A percentile compares a stretch with the other conserved stretches of the same genome.
phyloP scores from a whole-genome alignment of 805 yeast species.

The Candida glaebosa region DNA sequence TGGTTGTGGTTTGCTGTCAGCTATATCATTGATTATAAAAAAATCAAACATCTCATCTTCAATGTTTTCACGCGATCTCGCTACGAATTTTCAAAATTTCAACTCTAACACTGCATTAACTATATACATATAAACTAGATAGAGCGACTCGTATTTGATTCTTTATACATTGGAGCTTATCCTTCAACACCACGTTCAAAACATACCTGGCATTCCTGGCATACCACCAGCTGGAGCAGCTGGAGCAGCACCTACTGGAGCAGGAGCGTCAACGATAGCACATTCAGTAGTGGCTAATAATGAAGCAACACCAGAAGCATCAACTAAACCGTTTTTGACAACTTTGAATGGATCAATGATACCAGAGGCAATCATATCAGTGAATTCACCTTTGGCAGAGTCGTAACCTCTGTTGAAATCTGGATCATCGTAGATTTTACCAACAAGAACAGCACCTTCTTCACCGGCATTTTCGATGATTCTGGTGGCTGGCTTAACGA shows the following conservation, averaged over 20 bases:
- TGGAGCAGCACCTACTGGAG: slow-evolving; percentile 54
- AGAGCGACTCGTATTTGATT: neutral
- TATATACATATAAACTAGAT: neutral
- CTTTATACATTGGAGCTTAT: neutral
- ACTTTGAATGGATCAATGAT: slow-evolving; percentile 98
- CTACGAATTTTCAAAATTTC: neutral
- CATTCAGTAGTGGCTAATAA: slow-evolving; percentile 97
- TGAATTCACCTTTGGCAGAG: slow-evolving; percentile 86
- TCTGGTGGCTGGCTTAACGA: slow-evolving; percentile 92
- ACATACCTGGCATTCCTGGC: slow-evolving; percentile 38
- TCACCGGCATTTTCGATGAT: slow-evolving; percentile 96
- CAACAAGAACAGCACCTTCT: slow-evolving; percentile 95
- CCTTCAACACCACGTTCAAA: slow-evolving; percentile 4
- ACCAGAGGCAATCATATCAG: slow-evolving; percentile 95
- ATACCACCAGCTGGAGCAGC: slow-evolving; percentile 49
- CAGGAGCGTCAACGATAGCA: slow-evolving; percentile 94
- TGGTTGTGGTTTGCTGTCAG: neutral
- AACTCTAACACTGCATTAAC: neutral
- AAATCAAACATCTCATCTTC: neutral
- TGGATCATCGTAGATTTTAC: slow-evolving; percentile 63
- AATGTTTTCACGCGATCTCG: neutral
- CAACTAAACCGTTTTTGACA: slow-evolving; percentile 91
- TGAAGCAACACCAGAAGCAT: slow-evolving; percentile 97
- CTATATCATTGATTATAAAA: neutral
- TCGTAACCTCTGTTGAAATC: slow-evolving; percentile 91